These are phyloP conservation scores for Plasmodium adleri DNA, from an alignment of 169 alveolate species.

Conservation along the genomic window DNA sequence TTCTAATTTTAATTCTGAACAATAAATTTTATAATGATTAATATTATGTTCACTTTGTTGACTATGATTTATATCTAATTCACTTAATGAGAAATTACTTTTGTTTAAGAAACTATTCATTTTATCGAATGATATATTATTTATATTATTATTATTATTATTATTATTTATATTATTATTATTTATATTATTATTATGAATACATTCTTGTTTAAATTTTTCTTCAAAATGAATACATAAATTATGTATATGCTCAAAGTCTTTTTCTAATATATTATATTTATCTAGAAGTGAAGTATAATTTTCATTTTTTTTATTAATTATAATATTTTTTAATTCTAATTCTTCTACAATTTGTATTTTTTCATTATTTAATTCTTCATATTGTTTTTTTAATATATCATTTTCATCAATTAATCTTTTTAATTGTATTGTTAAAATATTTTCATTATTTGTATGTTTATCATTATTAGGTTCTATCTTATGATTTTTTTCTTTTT, in stretches of 20 bases:
- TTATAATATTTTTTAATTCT: conserved; percentile 4
- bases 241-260: conserved; percentile 36
- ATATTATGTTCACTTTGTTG: conserved; percentile 31
- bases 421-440: conserved; percentile 1
- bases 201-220: conserved; percentile 18
- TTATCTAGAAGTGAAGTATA: conserved; percentile 4
- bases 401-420: conserved; percentile 28
- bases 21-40: conserved; percentile 30
- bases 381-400: conserved; percentile 1
- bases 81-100: conserved; percentile 48
- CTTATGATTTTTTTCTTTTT: too few species aligned
- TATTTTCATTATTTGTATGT: neutral
- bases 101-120: neutral
- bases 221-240: conserved; percentile 32
- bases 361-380: neutral
- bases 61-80: conserved; percentile 33
- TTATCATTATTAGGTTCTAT: neutral
- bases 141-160: neutral
- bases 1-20: conserved; percentile 46
- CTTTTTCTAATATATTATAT: conserved; percentile 41
- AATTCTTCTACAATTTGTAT: neutral
- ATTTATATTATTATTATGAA: neutral
- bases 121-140: neutral
- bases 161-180: too few species aligned
- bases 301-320: conserved; percentile 6